A percentile compares a stretch with the other conserved stretches of the same genome.
These are phyloP conservation scores for Periglandula ipomoeae DNA, from an alignment of 2,329 filamentous ascomycete genomes.

Conservation along the genomic window DNA sequence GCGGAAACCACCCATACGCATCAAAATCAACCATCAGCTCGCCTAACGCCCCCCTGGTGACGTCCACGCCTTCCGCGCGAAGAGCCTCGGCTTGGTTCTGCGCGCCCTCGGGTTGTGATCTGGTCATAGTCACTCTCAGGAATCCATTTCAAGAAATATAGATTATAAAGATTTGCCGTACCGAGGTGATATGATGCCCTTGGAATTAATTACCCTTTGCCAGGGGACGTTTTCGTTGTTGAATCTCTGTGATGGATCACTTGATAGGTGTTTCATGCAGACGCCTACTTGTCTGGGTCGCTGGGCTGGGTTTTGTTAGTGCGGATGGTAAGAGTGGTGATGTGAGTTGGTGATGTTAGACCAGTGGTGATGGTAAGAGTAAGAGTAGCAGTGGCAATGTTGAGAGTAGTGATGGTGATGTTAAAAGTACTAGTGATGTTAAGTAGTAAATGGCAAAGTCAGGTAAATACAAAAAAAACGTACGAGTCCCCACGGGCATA, in stretches of 20 bases:
- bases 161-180: too few species aligned
- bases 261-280: constrained; percentile 77
- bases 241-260: constrained; percentile 43
- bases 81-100: constrained; percentile 42
- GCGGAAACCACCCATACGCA: constrained; percentile 48
- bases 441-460: too few species aligned
- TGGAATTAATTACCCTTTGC: constrained; percentile 87
- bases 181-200: constrained; percentile 79
- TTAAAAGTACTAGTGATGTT: too few species aligned
- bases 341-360: too few species aligned
- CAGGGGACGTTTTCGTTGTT: constrained; percentile 78
- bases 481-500: constrained; percentile 62
- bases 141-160: too few species aligned
- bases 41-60: constrained; percentile 38
- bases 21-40: constrained; percentile 42
- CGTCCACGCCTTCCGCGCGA: constrained; percentile 41
- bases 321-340: neutral
- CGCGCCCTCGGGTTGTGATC: constrained; percentile 39
- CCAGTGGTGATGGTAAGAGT: too few species aligned
- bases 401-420: too few species aligned
- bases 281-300: constrained; percentile 78
- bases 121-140: constrained; percentile 17
- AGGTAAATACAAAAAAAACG: constrained; percentile 1
- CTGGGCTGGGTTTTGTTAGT: constrained; percentile 40
- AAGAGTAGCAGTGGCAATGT: too few species aligned